Evolutionary conservation across 1,139 yeast species (phyloP), one percentile per base, ranked within the genome.

Genomic region (Blastobotrys aristatus): DNA sequence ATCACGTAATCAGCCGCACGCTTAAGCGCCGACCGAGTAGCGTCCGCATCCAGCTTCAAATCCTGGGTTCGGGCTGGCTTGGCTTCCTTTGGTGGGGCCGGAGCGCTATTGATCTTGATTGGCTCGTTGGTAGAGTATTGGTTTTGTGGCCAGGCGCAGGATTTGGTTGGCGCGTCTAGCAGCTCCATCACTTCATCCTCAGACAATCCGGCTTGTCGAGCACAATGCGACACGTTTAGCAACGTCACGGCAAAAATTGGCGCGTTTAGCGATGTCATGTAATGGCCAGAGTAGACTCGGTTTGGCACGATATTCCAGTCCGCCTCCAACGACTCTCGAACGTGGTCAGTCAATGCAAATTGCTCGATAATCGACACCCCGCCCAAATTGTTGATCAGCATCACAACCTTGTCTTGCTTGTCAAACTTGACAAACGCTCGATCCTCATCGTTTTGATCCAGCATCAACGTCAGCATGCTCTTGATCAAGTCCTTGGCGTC

Each of bases 261-360:
- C 3, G 78, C 79, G 56, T 75, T 75, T 47, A 76, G 66, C 2
- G 79, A 73, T 17, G 80, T 75, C 50, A 74, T 73, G 57, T 74
- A 76, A 36, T 71, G 70, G 7, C 79, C 79, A 10, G 71, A 66
- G 50, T 67, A 70, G 18, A 75, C 70, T 45, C 80, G 66, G 20
- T 59, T 50, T 2, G 79, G 76, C 18, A 57, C 56, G 37, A 75
- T 68, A 10, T 63, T 61, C 52, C 72, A 72, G 24, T 60, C 62
- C 2, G 59, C 53, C 42, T 67, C 66, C 53, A 76, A 64, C 21
- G 66, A 71, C 27, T 63, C 64, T 35, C 66, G 59, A 20, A 69
- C 64, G 27, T 60, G 63, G 30, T 62, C 58, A 41, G 68, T 56
- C 40, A 72, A 57, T 16, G 71, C 71, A 40, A 67, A 61, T 55